A percentile compares a stretch with the other conserved stretches of the same genome.
phyloP scores from a whole-genome alignment of 2,329 filamentous ascomycete species.

The Blastomyces silverae region DNA sequence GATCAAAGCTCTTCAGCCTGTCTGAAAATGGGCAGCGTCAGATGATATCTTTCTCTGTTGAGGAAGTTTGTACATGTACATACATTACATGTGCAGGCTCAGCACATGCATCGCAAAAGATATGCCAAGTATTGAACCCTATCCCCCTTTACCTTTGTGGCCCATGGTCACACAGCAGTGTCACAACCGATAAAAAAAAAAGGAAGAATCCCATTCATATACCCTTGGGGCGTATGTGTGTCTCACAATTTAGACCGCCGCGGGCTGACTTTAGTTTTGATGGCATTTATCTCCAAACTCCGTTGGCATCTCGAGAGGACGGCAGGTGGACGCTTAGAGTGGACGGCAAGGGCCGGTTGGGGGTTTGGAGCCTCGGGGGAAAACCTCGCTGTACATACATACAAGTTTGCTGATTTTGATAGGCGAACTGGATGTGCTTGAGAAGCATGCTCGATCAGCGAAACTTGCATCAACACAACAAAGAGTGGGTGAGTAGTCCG shows the following conservation, averaged over 20 bases:
- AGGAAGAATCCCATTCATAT: background rate
- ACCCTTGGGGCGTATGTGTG: background rate
- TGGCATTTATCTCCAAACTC: background rate
- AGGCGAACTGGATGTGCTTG: background rate
- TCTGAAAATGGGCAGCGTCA: too few relatives aligned
- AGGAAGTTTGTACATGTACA: too few relatives aligned
- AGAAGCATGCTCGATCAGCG: background rate
- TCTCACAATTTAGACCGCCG: background rate
- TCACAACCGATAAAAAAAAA: background rate
- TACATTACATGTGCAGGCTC: too few relatives aligned
- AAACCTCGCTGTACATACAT: too few relatives aligned
- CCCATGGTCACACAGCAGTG: background rate
- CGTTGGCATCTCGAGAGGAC: background rate
- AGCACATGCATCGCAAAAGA: too few relatives aligned
- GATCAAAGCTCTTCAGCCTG: too few relatives aligned
- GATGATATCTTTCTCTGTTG: background rate
- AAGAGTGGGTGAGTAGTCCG: background rate
- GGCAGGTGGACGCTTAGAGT: too few relatives aligned
- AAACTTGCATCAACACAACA: background rate
- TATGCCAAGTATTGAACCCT: too few relatives aligned
- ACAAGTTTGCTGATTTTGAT: background rate
- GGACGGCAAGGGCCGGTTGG: too few relatives aligned
- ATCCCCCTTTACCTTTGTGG: background rate
- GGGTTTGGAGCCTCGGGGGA: too few relatives aligned
- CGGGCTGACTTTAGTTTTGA: background rate